Evolutionary conservation across 164 flowering plant species (phyloP).

Genomic region (Liriodendron chinense): DNA sequence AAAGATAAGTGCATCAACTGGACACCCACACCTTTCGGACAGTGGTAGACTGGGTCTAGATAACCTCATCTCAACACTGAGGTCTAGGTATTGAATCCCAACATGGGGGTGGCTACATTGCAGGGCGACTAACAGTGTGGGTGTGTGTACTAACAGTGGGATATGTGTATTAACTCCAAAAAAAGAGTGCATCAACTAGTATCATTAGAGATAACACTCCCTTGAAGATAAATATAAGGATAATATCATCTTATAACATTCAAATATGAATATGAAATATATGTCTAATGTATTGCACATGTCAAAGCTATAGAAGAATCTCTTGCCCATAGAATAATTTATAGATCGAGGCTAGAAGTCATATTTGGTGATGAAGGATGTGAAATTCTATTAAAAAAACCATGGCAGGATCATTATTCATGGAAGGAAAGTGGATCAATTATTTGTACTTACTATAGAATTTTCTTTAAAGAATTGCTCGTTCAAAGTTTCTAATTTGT

Average conservation of each 20-base stretch:
- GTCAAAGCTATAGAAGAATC: constrained; percentile 1
- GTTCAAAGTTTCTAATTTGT: neutral
- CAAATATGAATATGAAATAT: neutral
- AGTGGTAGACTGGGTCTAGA: too few relatives aligned
- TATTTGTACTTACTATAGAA: neutral
- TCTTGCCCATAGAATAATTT: neutral
- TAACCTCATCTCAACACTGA: too few relatives aligned
- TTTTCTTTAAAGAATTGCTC: neutral
- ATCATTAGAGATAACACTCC: neutral
- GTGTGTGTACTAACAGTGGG: too few relatives aligned
- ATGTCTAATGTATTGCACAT: neutral
- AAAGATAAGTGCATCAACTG: too few relatives aligned
- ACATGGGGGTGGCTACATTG: too few relatives aligned
- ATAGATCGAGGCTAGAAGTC: constrained; percentile 5
- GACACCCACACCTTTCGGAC: too few relatives aligned
- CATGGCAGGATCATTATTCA: neutral
- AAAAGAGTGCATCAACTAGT: neutral
- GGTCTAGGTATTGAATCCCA: too few relatives aligned
- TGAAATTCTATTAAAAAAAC: neutral
- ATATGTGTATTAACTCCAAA: too few relatives aligned
- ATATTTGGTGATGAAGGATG: neutral
- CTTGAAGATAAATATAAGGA: neutral
- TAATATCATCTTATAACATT: neutral
- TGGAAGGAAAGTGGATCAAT: neutral
- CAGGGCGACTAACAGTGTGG: too few relatives aligned